phyloP scores from a whole-genome alignment of 2,329 filamentous ascomycete genomes.

The Aspergillus awamori region DNA sequence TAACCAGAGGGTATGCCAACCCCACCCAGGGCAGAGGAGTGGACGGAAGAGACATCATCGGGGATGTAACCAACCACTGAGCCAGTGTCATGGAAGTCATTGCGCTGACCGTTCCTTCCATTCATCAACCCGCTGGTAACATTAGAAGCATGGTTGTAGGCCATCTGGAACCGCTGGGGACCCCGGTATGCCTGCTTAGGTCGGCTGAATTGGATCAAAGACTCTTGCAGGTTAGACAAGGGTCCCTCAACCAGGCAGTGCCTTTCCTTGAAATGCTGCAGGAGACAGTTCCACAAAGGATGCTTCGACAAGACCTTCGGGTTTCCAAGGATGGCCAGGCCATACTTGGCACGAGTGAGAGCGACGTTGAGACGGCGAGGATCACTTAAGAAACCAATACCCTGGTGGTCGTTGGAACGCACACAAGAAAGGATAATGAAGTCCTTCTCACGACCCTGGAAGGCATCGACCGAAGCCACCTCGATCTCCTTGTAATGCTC shows the following conservation, averaged over 20 bases:
- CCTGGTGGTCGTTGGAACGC: slow-evolving; percentile 97
- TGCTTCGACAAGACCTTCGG: slow-evolving; percentile 98
- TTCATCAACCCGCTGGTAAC: slow-evolving; percentile 58
- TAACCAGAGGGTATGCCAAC: slow-evolving; percentile 81
- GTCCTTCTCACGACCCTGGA: slow-evolving; percentile 98
- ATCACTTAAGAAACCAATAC: slow-evolving; percentile 97
- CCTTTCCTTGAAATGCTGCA: slow-evolving; percentile 94
- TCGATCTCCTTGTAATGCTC: slow-evolving; percentile 98
- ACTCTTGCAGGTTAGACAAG: slow-evolving; percentile 92
- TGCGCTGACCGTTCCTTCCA: slow-evolving; percentile 53
- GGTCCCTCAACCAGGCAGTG: slow-evolving; percentile 96
- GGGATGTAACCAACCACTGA: slow-evolving; percentile 95
- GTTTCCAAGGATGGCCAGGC: slow-evolving; percentile 93
- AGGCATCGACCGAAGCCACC: slow-evolving; percentile 96
- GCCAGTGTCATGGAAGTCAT: slow-evolving; percentile 70
- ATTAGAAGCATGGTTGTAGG: slow-evolving; percentile 68
- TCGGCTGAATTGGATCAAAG: slow-evolving; percentile 89
- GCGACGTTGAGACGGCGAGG: slow-evolving; percentile 96
- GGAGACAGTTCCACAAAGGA: slow-evolving; percentile 92
- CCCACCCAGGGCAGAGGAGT: slow-evolving; percentile 86
- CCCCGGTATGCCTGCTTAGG: slow-evolving; percentile 90
- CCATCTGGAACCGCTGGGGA: slow-evolving; percentile 83
- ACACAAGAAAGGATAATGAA: slow-evolving; percentile 98
- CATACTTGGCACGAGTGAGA: slow-evolving; percentile 94
- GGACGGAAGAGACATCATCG: slow-evolving; percentile 94